Percentiles rank a stretch among this genome's conserved stretches.
phyloP scores from a whole-genome alignment of 1,139 yeast genomes.

The Pneumocystis jirovecii region DNA sequence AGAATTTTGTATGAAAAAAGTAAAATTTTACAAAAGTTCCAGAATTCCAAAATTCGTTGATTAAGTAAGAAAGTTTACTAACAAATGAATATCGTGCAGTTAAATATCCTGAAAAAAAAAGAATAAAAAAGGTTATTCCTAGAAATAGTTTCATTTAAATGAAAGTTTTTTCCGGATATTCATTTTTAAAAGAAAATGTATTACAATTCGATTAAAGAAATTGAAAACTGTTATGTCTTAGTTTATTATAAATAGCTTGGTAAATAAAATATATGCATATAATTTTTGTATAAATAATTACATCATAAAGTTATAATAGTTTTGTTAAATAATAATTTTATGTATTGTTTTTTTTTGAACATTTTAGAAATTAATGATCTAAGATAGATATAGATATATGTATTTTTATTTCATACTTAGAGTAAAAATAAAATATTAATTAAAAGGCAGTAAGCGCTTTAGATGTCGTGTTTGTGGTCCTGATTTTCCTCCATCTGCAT shows the following conservation, averaged over 20 bases:
- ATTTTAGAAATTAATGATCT: neutral
- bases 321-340: neutral
- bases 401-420: neutral
- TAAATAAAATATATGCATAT: neutral
- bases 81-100: neutral
- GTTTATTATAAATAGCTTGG: neutral
- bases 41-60: neutral
- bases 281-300: conserved; percentile 1
- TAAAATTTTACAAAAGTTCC: neutral
- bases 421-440: neutral
- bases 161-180: neutral
- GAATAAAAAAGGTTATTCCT: neutral
- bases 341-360: neutral
- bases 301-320: neutral
- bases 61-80: neutral
- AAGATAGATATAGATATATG: neutral
- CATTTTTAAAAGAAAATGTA: neutral
- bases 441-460: conserved; percentile 4
- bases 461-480: conserved; percentile 4
- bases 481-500: conserved; percentile 1
- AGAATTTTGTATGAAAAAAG: neutral
- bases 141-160: neutral
- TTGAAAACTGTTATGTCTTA: neutral
- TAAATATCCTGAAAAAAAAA: neutral
- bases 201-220: neutral